phyloP scores from a whole-genome alignment of 2,329 filamentous ascomycete genomes.

The Ascochyta clinopodiicola region DNA sequence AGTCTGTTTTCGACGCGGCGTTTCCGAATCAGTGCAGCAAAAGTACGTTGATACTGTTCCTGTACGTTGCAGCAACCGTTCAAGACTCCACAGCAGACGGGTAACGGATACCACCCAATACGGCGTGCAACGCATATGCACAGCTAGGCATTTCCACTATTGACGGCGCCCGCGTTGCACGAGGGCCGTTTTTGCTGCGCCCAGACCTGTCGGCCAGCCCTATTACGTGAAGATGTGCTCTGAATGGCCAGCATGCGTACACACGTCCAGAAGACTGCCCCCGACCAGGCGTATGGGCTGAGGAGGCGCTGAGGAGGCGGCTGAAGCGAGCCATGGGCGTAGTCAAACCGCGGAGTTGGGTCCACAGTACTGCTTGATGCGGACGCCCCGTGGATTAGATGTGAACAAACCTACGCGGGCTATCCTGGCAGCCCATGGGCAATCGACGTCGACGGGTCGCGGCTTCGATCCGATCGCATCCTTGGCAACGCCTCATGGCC shows the following conservation, averaged over 20 bases:
- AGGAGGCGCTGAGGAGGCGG: constrained; percentile 5
- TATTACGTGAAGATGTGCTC: constrained; percentile 7
- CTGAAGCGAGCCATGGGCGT: constrained; percentile 18
- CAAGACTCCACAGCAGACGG: constrained; percentile 6
- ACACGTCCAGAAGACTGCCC: neutral
- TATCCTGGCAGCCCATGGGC: constrained; percentile 1
- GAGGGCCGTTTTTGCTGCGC: constrained; percentile 6
- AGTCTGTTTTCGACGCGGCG: constrained; percentile 10
- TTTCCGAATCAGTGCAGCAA: constrained; percentile 12
- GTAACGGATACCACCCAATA: constrained; percentile 15
- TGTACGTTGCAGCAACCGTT: constrained; percentile 3
- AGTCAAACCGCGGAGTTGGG: constrained; percentile 7
- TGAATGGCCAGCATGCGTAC: constrained; percentile 4
- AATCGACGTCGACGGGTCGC: constrained; percentile 4
- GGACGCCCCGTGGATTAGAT: constrained; percentile 2
- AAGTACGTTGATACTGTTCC: constrained; percentile 4
- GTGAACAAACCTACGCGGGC: neutral
- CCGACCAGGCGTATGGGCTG: constrained; percentile 14
- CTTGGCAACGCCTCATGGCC: neutral
- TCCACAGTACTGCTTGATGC: constrained; percentile 2
- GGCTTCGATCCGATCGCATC: neutral
- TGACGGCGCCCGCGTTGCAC: constrained; percentile 10
- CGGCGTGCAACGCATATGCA: constrained; percentile 14
- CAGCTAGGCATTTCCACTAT: constrained; percentile 5
- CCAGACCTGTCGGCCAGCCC: constrained; percentile 14